Percentiles rank a stretch among this genome's conserved stretches.
Conservation (phyloP, 129 eudicot species). For the Kitagawia praeruptora region DNA sequence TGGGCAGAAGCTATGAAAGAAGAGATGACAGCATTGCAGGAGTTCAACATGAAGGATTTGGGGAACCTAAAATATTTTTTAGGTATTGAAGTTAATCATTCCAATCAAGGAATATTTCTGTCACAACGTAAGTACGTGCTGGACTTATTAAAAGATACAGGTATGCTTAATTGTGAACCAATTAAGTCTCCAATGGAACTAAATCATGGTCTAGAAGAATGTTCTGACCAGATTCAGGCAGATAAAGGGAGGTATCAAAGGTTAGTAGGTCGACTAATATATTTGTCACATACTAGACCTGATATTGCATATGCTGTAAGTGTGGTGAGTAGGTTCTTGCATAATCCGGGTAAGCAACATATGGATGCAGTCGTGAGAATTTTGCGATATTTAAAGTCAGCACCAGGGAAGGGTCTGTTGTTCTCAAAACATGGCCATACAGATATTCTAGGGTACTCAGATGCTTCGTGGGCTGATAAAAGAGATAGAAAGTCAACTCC, state of each 20-base stretch:
- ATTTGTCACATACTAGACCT: neutral
- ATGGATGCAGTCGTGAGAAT: neutral
- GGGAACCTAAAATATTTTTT: neutral
- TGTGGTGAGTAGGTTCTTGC: neutral
- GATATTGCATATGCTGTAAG: too few species aligned
- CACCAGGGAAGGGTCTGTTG: too few species aligned
- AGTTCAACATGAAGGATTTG: neutral
- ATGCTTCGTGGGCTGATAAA: too few species aligned
- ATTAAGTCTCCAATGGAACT: neutral
- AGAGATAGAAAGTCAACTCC: too few species aligned
- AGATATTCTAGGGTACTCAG: too few species aligned
- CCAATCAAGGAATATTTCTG: neutral
- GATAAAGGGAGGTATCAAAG: neutral
- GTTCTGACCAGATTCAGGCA: neutral
- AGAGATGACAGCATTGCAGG: neutral
- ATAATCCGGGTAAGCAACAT: neutral
- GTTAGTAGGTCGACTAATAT: neutral
- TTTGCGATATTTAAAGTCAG: too few species aligned
- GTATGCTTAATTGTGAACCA: neutral
- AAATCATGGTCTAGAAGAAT: neutral
- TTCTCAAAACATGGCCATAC: too few species aligned
- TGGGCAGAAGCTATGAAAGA: neutral
- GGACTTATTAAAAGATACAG: neutral
- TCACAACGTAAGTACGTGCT: neutral
- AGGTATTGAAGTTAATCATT: neutral